Conservation (phyloP, 2,329 filamentous ascomycete genomes). For the Coniochaeta sp. region DNA sequence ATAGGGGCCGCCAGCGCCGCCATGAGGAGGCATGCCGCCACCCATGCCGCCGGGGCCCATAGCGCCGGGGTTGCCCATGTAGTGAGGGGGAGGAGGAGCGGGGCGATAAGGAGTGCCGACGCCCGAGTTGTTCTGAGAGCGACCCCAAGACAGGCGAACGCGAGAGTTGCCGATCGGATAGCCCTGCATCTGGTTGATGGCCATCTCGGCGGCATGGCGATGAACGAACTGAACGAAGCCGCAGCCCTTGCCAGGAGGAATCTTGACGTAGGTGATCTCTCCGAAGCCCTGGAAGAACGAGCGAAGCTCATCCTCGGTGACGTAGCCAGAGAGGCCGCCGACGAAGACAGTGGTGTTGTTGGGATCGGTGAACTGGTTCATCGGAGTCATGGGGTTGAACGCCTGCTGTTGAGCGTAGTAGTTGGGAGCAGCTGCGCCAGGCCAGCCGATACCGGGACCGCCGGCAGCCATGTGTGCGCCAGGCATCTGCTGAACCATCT, state of each 20-base stretch:
- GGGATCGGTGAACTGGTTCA: slow-evolving; percentile 99
- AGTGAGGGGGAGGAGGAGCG: slow-evolving; percentile 62
- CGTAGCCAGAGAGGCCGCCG: slow-evolving; percentile 91
- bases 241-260: slow-evolving; percentile 96
- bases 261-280: slow-evolving; percentile 99
- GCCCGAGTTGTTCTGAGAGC: slow-evolving; percentile 98
- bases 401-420: slow-evolving; percentile 25
- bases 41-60: background rate
- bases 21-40: slow-evolving; percentile 15
- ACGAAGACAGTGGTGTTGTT: slow-evolving; percentile 99
- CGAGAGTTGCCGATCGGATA: slow-evolving; percentile 99
- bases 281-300: slow-evolving; percentile 99
- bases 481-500: slow-evolving; percentile 30
- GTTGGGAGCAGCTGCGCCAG: slow-evolving; percentile 19
- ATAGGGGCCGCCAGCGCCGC: slow-evolving; percentile 35
- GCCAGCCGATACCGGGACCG: slow-evolving; percentile 35
- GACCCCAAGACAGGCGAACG: slow-evolving; percentile 94
- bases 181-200: slow-evolving; percentile 99
- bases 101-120: slow-evolving; percentile 96
- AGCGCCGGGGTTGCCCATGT: slow-evolving; percentile 29
- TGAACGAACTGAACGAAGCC: slow-evolving; percentile 99
- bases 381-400: slow-evolving; percentile 36
- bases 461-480: slow-evolving; percentile 28
- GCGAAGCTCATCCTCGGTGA: slow-evolving; percentile 98
- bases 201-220: slow-evolving; percentile 98